Base-by-base conservation (phyloP, 73 alveolate genomes). In the Effrenium voratum region DNA sequence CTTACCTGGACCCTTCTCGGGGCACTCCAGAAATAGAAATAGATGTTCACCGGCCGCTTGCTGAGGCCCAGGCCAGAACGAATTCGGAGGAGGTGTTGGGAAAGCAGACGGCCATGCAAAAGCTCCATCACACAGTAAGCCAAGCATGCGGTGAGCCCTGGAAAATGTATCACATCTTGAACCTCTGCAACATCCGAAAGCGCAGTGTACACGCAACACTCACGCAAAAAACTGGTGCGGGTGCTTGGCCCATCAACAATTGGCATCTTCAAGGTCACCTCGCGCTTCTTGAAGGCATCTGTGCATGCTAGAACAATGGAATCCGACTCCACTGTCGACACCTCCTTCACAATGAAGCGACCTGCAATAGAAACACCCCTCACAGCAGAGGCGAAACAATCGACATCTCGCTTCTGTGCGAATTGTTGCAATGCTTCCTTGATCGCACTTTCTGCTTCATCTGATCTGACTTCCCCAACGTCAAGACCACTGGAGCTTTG, bases 151-250 rank as follows among this genome's bases (percentile, higher is more conserved):
- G 95, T 88, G 66, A 88, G 46, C 10, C 95, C 95, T 28, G 95
- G 95, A 44, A 88, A 88, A 55, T 88, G 95, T 5, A 88, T 88
- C 52, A 63, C 85, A 32, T 68, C 44, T 72, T 88, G 95, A n/a
- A 88, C 95, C 86, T 88, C 95, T 15, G 95, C 95, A 46, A 88
- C 95, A 55, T 88, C 95, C 8, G 95, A 88, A 16, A 88, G 95
- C 40, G 72, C 84, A 0, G 95, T 52, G 50, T 68, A 88, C 4
- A 88, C 59, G 38, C 95, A 88, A 52, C 86, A 88, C 45, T 88
- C 95, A 15, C 86, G 49, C 85, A 88, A 66, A 50, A 88, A 88
- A 55, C 19, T 63, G 12, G 95, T 50, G 44, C 95, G 95, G 30
- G 85, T 38, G 40, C 81, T 88, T 19, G 84, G 73, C 5, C 86